Percentiles rank a stretch among this genome's conserved stretches.
phyloP scores from a whole-genome alignment of 495 filamentous ascomycete species.

The Xylaria sp. region DNA sequence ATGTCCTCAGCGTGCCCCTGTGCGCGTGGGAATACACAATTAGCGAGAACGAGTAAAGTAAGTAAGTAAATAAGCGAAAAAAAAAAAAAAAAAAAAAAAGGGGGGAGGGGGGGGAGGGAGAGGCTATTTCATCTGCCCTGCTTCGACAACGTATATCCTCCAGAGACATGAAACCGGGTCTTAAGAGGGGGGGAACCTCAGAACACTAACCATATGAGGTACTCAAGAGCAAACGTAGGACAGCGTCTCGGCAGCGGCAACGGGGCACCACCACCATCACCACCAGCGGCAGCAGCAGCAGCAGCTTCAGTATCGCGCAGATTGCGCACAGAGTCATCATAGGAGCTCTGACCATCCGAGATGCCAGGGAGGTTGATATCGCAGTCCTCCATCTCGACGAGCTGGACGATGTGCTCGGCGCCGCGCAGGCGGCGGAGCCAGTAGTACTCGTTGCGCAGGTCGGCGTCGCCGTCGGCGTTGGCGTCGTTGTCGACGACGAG shows the following conservation, averaged over 20 bases:
- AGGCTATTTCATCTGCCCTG: neutral
- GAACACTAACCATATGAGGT: neutral
- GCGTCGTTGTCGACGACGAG: neutral
- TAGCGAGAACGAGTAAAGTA: neutral
- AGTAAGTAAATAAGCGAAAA: neutral
- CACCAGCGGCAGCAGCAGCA: neutral
- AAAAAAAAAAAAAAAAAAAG: too few species aligned
- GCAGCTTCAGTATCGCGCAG: neutral
- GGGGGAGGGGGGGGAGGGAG: neutral
- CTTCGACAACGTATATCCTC: neutral
- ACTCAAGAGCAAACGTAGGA: constrained; percentile 19
- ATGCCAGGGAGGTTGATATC: neutral
- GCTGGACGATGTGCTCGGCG: constrained; percentile 14
- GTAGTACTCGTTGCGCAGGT: constrained; percentile 15
- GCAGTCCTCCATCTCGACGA: neutral
- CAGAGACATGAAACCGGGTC: neutral
- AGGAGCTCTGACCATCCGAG: neutral
- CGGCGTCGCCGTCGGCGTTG: neutral
- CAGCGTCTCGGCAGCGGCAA: neutral
- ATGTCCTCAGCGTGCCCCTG: constrained; percentile 2
- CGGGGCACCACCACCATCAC: too few species aligned
- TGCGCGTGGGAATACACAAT: neutral
- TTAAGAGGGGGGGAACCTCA: neutral
- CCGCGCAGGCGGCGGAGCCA: neutral
- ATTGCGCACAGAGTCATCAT: neutral